Conservation (phyloP, 2,329 filamentous ascomycete genomes). For the Endocalyx cinctus region DNA sequence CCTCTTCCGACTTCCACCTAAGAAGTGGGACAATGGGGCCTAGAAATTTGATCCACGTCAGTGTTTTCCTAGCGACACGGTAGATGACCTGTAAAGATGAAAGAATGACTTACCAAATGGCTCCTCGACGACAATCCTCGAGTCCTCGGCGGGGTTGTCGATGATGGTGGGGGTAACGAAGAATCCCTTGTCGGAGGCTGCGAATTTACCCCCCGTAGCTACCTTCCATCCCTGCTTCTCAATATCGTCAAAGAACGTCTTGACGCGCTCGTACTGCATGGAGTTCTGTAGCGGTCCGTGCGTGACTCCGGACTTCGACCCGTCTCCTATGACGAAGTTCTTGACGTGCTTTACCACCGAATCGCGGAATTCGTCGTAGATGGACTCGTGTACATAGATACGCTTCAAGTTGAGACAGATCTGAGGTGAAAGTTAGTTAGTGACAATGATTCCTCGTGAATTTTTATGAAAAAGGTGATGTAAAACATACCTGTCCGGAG, state of each 20-base stretch:
- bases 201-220: conserved; percentile 7
- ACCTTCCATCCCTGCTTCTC: conserved; percentile 12
- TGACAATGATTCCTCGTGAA: too few relatives aligned
- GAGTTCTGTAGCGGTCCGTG: conserved; percentile 18
- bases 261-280: conserved; percentile 19
- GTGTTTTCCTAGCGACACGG: not conserved
- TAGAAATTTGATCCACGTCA: too few relatives aligned
- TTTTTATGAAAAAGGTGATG: too few relatives aligned
- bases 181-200: conserved; percentile 8
- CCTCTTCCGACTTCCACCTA: conserved; percentile 37
- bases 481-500: too few relatives aligned
- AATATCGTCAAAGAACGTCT: conserved; percentile 18
- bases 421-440: too few relatives aligned
- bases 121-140: conserved; percentile 17
- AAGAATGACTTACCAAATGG: conserved; percentile 16
- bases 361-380: conserved; percentile 40
- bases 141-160: conserved; percentile 18
- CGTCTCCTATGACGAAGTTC: conserved; percentile 1
- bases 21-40: conserved; percentile 38
- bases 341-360: conserved; percentile 27
- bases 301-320: not conserved
- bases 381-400: conserved; percentile 51
- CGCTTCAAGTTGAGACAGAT: conserved; percentile 47
- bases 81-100: not conserved
- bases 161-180: conserved; percentile 16